phyloP scores from a whole-genome alignment of 2,329 filamentous ascomycete genomes.

The Apiospora kogelbergensis region DNA sequence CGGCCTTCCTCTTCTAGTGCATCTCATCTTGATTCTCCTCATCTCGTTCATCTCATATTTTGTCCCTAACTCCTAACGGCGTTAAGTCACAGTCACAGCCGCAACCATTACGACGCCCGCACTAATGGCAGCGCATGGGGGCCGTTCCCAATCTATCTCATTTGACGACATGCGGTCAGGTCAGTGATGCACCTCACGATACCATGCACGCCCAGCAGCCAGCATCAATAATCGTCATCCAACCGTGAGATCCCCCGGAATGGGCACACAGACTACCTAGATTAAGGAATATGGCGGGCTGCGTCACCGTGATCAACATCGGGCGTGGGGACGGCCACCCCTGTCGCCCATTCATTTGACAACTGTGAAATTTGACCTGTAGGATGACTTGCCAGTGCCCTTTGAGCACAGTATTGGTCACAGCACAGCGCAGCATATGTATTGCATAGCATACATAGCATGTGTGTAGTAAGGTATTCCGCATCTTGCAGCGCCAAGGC shows the following conservation, averaged over 20 bases:
- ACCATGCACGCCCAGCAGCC: not conserved
- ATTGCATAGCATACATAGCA: not conserved
- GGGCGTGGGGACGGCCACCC: slow-evolving; percentile 4
- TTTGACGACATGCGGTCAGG: slow-evolving; percentile 6
- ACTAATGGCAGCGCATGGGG: not conserved
- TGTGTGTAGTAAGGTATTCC: not conserved
- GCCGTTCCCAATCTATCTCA: not conserved
- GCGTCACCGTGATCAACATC: slow-evolving; percentile 9
- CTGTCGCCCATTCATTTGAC: not conserved
- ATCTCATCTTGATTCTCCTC: slow-evolving; percentile 4
- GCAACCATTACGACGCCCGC: not conserved
- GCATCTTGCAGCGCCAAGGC: slow-evolving; percentile 1
- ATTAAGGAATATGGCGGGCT: not conserved
- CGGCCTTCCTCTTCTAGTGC: not conserved
- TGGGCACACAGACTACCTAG: not conserved
- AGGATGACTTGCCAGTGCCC: not conserved
- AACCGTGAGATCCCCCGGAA: slow-evolving; percentile 3
- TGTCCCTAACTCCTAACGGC: not conserved
- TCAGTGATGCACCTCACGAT: not conserved
- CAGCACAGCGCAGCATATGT: not conserved
- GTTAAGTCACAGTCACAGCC: not conserved
- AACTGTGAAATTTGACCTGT: not conserved
- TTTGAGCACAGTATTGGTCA: not conserved
- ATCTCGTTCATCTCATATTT: slow-evolving; percentile 4
- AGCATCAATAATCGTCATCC: not conserved